Conservation (phyloP, 768 basidiomycete genomes). For the Suillus hirtellus region DNA sequence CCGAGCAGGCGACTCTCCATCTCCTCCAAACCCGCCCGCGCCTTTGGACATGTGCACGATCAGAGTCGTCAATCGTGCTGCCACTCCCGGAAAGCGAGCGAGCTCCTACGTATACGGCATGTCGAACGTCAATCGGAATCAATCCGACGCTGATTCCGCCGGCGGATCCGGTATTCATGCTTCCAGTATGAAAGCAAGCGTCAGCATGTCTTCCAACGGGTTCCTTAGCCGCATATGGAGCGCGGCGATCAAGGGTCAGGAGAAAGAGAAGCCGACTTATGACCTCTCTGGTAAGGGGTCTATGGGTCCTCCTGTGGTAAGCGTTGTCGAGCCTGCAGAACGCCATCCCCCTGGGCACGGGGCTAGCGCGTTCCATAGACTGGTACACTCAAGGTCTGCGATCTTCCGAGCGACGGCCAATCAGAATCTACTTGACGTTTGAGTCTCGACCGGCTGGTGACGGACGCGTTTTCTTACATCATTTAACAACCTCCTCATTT, state of each 20-base stretch:
- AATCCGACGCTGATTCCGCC: conserved; percentile 14
- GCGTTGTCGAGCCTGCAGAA: conserved; percentile 28
- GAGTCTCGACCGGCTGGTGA: conserved; percentile 22
- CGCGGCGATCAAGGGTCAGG: conserved; percentile 48
- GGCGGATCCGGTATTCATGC: conserved; percentile 14
- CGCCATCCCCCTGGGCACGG: conserved; percentile 29
- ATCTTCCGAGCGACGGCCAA: conserved; percentile 37
- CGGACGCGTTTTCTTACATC: conserved; percentile 24
- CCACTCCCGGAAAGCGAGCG: conserved; percentile 24
- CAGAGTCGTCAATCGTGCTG: conserved; percentile 26
- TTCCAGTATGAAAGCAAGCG: conserved; percentile 35
- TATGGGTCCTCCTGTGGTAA: conserved; percentile 19
- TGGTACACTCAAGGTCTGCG: conserved; percentile 47
- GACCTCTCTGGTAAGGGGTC: conserved; percentile 15
- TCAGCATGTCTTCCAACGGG: conserved; percentile 43
- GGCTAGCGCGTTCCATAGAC: conserved; percentile 37
- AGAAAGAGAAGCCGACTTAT: conserved; percentile 26
- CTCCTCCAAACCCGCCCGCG: conserved; percentile 17
- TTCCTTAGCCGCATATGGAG: conserved; percentile 80
- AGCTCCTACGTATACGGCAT: conserved; percentile 30
- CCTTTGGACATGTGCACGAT: conserved; percentile 25
- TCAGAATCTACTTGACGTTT: conserved; percentile 30
- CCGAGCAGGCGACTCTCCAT: conserved; percentile 29
- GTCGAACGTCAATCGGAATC: conserved; percentile 20
- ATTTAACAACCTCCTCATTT: conserved; percentile 18